Percentiles rank a stretch among this genome's conserved stretches.
These are phyloP conservation scores for Leccinum pachyderme DNA, from an alignment of 1,284 basidiomycete genomes.

Conservation along the genomic window DNA sequence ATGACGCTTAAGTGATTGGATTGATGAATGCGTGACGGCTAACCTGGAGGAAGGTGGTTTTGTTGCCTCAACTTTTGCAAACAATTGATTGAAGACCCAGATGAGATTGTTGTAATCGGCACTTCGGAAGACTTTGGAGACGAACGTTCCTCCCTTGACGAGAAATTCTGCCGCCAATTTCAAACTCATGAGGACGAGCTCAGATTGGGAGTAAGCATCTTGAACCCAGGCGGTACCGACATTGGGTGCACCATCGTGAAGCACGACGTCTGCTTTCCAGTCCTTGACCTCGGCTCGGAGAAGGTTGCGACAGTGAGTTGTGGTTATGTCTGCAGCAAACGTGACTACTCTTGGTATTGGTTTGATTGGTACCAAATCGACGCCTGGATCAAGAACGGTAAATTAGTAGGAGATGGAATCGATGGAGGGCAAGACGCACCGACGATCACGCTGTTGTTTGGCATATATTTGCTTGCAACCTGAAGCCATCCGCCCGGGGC, in stretches of 20 bases:
- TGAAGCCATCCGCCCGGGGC: constrained; percentile 99
- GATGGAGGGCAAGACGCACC: constrained; percentile 50
- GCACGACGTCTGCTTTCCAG: constrained; percentile 99
- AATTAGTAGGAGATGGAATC: constrained; percentile 11
- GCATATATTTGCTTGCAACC: constrained; percentile 99
- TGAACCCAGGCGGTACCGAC: constrained; percentile 99
- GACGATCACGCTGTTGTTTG: constrained; percentile 90
- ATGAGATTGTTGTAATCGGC: constrained; percentile 98
- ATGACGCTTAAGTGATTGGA: constrained; percentile 1
- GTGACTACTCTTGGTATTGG: constrained; percentile 93
- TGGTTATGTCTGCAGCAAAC: constrained; percentile 95
- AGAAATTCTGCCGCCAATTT: constrained; percentile 98
- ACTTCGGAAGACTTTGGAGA: constrained; percentile 99
- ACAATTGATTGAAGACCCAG: constrained; percentile 98
- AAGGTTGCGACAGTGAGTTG: constrained; percentile 84
- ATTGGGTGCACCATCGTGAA: constrained; percentile 99
- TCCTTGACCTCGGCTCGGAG: constrained; percentile 92
- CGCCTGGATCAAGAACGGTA: constrained; percentile 51
- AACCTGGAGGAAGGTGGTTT: constrained; percentile 97
- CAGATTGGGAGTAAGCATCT: constrained; percentile 97
- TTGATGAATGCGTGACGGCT: constrained; percentile 21
- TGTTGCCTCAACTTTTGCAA: constrained; percentile 95
- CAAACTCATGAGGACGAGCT: constrained; percentile 94
- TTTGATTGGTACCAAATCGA: constrained; percentile 96
- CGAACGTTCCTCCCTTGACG: constrained; percentile 90